Conservation (phyloP, 139 green algal genomes). For the Volvox africanus region DNA sequence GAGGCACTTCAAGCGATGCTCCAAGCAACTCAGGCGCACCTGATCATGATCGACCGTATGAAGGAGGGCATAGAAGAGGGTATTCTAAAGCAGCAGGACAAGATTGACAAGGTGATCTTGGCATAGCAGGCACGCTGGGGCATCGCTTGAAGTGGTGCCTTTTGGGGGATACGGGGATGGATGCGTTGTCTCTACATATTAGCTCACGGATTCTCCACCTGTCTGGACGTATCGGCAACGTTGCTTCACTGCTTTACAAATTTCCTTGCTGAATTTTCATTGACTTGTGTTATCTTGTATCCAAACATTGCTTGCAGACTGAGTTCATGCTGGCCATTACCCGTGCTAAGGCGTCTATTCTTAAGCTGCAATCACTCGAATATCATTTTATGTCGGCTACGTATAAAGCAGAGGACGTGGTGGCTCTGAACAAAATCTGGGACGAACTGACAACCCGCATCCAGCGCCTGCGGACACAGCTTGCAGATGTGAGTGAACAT, state of each 20-base stretch:
- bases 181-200: too few species aligned
- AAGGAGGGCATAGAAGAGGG: not conserved
- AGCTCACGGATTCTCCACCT: too few species aligned
- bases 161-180: too few species aligned
- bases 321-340: not conserved
- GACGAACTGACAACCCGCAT: not conserved
- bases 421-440: constrained; percentile 13
- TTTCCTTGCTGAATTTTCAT: too few species aligned
- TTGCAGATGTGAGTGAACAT: not conserved
- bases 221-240: too few species aligned
- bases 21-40: not conserved
- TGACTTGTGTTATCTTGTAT: too few species aligned
- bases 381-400: constrained; percentile 1
- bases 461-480: not conserved
- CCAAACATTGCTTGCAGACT: not conserved
- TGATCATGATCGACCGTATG: not conserved
- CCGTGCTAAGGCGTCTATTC: not conserved
- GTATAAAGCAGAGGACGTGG: constrained; percentile 12
- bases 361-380: constrained; percentile 44
- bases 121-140: too few species aligned
- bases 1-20: constrained; percentile 8
- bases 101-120: constrained; percentile 11
- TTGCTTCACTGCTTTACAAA: too few species aligned
- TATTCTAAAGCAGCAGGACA: constrained; percentile 23
- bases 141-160: too few species aligned